phyloP scores from a whole-genome alignment of 1,284 basidiomycete genomes.

The Amylostereum areolatum region DNA sequence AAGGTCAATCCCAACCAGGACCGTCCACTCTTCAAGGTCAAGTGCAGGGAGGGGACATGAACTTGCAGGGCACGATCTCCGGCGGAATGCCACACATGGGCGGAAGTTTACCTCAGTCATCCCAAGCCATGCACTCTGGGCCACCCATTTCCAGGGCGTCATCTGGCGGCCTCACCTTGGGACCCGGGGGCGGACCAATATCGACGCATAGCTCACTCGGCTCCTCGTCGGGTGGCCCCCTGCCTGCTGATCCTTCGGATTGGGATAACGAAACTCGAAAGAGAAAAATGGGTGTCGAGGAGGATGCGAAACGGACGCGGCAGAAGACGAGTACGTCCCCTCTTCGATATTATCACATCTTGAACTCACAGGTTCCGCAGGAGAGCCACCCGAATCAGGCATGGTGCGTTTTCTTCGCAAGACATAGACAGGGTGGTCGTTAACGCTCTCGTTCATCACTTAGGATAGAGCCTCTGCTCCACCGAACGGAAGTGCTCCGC shows the following conservation, averaged over 20 bases:
- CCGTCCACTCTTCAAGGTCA: conserved; percentile 3
- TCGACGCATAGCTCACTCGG: too few species aligned
- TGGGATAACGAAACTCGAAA: conserved; percentile 55
- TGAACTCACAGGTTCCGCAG: conserved; percentile 17
- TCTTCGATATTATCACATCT: conserved; percentile 4
- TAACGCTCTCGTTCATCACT: too few species aligned
- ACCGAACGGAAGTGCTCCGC: too few species aligned
- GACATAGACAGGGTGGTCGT: too few species aligned
- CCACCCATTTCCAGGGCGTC: conserved; percentile 9
- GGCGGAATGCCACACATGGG: conserved; percentile 7
- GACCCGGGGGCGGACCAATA: too few species aligned
- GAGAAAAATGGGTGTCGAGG: conserved; percentile 62
- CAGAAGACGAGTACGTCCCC: conserved; percentile 57
- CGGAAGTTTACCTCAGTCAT: conserved; percentile 1
- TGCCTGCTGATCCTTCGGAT: conserved; percentile 23
- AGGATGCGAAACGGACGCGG: conserved; percentile 58
- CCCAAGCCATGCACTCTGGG: conserved; percentile 2
- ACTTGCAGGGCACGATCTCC: conserved; percentile 7
- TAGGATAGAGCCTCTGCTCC: too few species aligned
- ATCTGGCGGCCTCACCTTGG: too few species aligned
- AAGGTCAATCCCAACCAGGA: too few species aligned
- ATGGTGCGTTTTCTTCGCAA: conserved; percentile 14
- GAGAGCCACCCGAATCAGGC: conserved; percentile 20
- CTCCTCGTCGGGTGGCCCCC: too few species aligned
- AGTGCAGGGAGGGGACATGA: conserved; percentile 7